Evolutionary conservation across 805 yeast genomes (phyloP), one percentile per base, ranked within the genome.

Genomic region (Saccharomyces mikatae): DNA sequence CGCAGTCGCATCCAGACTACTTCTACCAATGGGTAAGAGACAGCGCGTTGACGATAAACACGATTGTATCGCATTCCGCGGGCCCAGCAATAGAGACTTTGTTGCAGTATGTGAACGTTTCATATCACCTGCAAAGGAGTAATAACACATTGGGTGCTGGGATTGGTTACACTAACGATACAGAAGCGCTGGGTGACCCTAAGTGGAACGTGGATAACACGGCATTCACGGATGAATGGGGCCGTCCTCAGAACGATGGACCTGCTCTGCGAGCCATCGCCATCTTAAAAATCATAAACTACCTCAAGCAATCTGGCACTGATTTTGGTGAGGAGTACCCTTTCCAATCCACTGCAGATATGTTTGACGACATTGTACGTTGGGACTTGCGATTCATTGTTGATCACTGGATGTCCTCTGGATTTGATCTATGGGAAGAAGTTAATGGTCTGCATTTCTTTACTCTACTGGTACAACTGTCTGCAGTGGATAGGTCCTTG

Each of bases 341-440:
- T 3, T 36, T 36, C 24, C 44, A 9, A 22, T 36, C 44, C 24
- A 17, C 24, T 22, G 61, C 69, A n/a, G 73, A 71, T 48, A 66
- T 85, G 28, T 86, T 80, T 63, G 54, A 71, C 22, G 74, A 79
- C 32, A 71, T 87, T 11, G 62, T 90, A 22, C 80, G 80, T 64
- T 83, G 84, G 1, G 97, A 91, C 71, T 77, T 91, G 62, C 72
- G 76, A 51, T 92, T 83, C 61, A 76, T 87, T 24, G 58, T 78
- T 17, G 63, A 69, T 4, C 76, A 79, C 62, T 92, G 97, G 97
- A 62, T 71, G 11, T 66, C 70, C 10, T 69, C 71, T 4, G 84
- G 89, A n/a, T 92, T 87, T 72, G 97, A 91, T 71, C 74, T 91
- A 46, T 91, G 98, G 98, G 98, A 91, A 72, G 98, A 91, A 69